A percentile compares a stretch with the other conserved stretches of the same genome.
Conservation (phyloP, 495 filamentous ascomycete species). For the Hypoxylon lenormandii region DNA sequence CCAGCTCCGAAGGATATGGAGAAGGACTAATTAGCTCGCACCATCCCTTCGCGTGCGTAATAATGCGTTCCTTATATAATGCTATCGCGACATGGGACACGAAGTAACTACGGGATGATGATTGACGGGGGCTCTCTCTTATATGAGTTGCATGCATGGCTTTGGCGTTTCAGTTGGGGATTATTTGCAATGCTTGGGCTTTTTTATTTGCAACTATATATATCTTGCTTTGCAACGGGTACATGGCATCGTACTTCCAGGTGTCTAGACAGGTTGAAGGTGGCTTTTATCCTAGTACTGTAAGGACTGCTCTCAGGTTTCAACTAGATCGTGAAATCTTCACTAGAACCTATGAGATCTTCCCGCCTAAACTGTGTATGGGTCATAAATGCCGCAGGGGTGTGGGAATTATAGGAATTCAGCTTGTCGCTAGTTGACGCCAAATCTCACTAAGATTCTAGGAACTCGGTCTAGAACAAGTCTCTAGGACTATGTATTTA, state of each 20-base stretch:
- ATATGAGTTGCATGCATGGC: conserved; percentile 37
- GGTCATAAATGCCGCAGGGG: conserved; percentile 24
- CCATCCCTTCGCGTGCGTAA: neutral
- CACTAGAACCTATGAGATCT: neutral
- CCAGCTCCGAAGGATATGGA: conserved; percentile 95
- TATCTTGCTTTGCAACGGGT: conserved; percentile 17
- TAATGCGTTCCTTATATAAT: neutral
- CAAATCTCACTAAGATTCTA: conserved; percentile 21
- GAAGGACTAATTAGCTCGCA: conserved; percentile 63
- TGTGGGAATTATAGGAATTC: neutral
- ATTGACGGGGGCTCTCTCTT: conserved; percentile 10
- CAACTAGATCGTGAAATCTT: conserved; percentile 7
- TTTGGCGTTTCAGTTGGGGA: conserved; percentile 36
- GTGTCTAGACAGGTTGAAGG: conserved; percentile 5
- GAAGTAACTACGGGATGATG: neutral
- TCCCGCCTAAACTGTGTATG: conserved; percentile 5
- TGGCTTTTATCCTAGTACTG: conserved; percentile 12
- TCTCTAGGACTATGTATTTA: neutral
- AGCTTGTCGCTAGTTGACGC: conserved; percentile 28
- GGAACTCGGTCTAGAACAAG: conserved; percentile 8
- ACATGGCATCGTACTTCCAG: neutral
- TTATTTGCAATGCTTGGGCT: conserved; percentile 13
- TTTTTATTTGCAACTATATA: conserved; percentile 6
- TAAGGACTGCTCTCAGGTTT: neutral
- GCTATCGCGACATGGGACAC: conserved; percentile 24